Conservation (phyloP, 129 eudicot species). For the Kitagawia praeruptora region DNA sequence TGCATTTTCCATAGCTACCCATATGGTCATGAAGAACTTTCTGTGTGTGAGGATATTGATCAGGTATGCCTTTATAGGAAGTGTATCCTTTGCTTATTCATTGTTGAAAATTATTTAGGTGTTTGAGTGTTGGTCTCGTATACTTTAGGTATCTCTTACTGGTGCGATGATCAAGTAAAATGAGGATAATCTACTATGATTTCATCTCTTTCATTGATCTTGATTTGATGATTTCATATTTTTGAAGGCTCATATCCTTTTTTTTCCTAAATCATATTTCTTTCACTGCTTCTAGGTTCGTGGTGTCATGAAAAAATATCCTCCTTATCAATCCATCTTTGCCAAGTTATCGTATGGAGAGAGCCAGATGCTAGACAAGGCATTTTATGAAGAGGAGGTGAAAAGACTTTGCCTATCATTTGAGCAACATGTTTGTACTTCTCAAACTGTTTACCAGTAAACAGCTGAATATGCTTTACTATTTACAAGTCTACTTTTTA, state of each 20-base stretch:
- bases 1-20: too few relatives aligned
- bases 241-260: neutral
- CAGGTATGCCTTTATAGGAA: slow-evolving; percentile 40
- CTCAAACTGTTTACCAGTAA: too few relatives aligned
- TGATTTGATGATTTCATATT: neutral
- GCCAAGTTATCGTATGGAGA: slow-evolving; percentile 87
- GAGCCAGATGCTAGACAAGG: slow-evolving; percentile 98
- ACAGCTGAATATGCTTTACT: neutral
- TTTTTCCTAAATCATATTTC: too few relatives aligned
- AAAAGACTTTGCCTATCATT: slow-evolving; percentile 89
- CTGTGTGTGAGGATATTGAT: slow-evolving; percentile 92
- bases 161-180: neutral
- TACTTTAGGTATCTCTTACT: neutral
- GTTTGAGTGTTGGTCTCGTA: neutral
- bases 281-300: neutral
- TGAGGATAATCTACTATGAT: neutral
- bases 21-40: too few relatives aligned
- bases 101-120: neutral
- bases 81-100: neutral
- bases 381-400: slow-evolving; percentile 96
- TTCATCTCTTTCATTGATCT: too few relatives aligned
- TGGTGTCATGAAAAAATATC: slow-evolving; percentile 92
- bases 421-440: slow-evolving; percentile 82
- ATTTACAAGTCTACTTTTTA: neutral
- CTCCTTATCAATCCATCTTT: slow-evolving; percentile 92